These are phyloP conservation scores for Daedaleopsis nitida DNA, from an alignment of 768 basidiomycete genomes.

Conservation along the genomic window DNA sequence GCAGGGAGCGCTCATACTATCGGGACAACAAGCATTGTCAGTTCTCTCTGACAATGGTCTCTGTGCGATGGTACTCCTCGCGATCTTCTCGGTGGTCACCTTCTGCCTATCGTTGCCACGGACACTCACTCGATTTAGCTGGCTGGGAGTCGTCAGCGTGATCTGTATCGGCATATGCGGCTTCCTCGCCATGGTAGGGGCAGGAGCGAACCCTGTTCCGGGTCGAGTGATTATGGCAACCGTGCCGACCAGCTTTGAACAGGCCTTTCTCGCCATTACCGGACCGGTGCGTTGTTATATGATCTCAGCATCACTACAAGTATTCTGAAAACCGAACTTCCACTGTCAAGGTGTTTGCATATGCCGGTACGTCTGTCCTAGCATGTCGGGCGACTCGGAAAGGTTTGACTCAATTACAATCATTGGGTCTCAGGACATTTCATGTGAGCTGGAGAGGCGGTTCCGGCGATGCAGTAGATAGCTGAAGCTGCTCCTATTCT, in stretches of 20 bases:
- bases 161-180: constrained; percentile 47
- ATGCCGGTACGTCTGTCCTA: constrained; percentile 42
- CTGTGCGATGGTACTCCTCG: constrained; percentile 45
- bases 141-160: constrained; percentile 49
- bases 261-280: constrained; percentile 55
- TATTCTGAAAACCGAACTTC: background rate
- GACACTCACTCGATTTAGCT: constrained; percentile 46
- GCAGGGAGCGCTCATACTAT: constrained; percentile 50
- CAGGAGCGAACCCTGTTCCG: constrained; percentile 47
- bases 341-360: constrained; percentile 47
- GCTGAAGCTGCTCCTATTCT: background rate
- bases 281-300: constrained; percentile 43
- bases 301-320: background rate
- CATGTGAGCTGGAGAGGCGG: constrained; percentile 37
- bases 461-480: background rate
- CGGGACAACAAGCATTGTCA: constrained; percentile 55
- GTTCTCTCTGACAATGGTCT: constrained; percentile 49
- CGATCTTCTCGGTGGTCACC: constrained; percentile 48
- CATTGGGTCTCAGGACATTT: constrained; percentile 44
- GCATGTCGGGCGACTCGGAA: background rate
- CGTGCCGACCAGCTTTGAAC: constrained; percentile 42
- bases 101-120: constrained; percentile 48
- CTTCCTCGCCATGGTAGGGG: constrained; percentile 52
- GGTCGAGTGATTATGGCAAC: constrained; percentile 41
- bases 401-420: background rate